Evolutionary conservation across 2,329 filamentous ascomycete genomes (phyloP), one percentile per base, ranked within the genome.

Genomic region (Diaporthe humulicola): DNA sequence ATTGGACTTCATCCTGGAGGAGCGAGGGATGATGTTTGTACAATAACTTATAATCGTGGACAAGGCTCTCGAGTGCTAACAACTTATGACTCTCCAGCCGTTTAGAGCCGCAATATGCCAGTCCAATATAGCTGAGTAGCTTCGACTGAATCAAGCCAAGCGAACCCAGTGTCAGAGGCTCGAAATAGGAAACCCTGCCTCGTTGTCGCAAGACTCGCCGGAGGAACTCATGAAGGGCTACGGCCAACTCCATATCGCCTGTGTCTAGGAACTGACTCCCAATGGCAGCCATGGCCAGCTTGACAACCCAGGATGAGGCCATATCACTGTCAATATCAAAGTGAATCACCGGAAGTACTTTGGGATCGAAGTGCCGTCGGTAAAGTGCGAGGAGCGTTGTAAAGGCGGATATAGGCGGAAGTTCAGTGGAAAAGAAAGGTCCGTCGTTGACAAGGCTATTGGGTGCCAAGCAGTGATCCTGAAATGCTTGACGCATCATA

Each of bases 231-330:
- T 74, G 73, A 14, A 74, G 73, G 4, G 58, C 73, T 1, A 61
- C n/a, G 25, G 73, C 36, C 40, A 72, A 25, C 28, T 74, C 67
- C 48, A 38, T 57, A 8, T 71, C 36, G 17, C 30, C 54, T 15
- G 30, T 58, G 4, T 70, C 64, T 2, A 74, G 33, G 33, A 66
- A 74, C 30, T 71, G 73, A 28, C 73, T 74, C 22, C 73, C 73
- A 17, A 74, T 58, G n/a, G 73, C 73, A 17, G 73, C 64, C 67
- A 74, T 74, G 19, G 73, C 73, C 12, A 74, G 4, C 33, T 74
- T 74, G 17, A 50, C 19, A 14, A 71, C 30, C 73, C 73, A 71
- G 15, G 38, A 72, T 19, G 48, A 71, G 6, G 48, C 14, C 3
- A 19, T 40, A 3, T 50, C 69, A 6, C 22, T 56, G 2, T 38